Evolutionary conservation across 805 yeast genomes (phyloP).

Genomic region (Pichia membranifaciens): DNA sequence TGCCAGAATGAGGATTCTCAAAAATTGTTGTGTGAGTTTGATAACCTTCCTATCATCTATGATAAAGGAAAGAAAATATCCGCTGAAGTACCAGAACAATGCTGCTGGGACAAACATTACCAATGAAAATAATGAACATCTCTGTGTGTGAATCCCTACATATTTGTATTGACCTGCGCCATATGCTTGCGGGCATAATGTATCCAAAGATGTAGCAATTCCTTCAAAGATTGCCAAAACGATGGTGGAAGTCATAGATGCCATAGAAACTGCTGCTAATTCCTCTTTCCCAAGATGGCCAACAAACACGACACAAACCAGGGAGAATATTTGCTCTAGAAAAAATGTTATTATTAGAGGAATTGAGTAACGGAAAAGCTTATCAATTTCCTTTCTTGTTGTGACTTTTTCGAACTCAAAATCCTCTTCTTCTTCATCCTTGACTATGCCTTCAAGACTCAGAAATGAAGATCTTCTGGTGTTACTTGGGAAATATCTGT

Average conservation of each 20-base stretch:
- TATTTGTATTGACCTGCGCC: conserved; percentile 58
- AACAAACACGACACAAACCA: conserved; percentile 74
- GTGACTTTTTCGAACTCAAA: conserved; percentile 27
- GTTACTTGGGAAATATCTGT: conserved; percentile 21
- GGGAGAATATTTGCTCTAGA: conserved; percentile 52
- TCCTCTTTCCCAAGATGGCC: conserved; percentile 68
- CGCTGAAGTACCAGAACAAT: conserved; percentile 58
- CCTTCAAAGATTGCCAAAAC: conserved; percentile 72
- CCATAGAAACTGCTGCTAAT: conserved; percentile 69
- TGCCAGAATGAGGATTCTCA: conserved; percentile 54
- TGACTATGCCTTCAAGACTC: conserved; percentile 12
- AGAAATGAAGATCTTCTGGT: conserved; percentile 10
- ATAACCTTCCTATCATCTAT: conserved; percentile 43
- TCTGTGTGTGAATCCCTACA: conserved; percentile 63
- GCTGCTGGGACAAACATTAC: conserved; percentile 54
- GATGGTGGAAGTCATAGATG: conserved; percentile 76
- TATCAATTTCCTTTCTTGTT: conserved; percentile 26
- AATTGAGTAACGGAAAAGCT: conserved; percentile 37
- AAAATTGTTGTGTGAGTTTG: conserved; percentile 50
- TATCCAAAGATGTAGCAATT: conserved; percentile 67
- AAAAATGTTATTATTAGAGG: conserved; percentile 65
- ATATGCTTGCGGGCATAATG: conserved; percentile 74
- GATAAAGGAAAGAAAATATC: conserved; percentile 37
- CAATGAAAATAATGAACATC: conserved; percentile 62
- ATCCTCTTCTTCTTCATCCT: conserved; percentile 27